Evolutionary conservation across 2,329 filamentous ascomycete species (phyloP), one percentile per base, ranked within the genome.

Genomic region (Zasmidium angulare): DNA sequence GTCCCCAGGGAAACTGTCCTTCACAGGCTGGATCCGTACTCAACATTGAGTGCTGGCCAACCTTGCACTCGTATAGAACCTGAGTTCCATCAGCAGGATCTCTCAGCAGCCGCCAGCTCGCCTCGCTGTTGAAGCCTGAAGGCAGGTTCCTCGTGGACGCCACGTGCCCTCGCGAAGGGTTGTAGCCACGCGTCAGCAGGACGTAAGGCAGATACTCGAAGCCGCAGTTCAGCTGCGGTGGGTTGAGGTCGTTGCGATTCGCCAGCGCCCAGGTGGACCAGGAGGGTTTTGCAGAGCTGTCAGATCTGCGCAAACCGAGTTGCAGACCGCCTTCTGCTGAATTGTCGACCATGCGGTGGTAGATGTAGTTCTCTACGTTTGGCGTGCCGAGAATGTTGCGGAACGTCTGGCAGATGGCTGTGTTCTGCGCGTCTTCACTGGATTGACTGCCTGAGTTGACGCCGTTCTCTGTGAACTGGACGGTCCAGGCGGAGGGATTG

Each of bases 351-450:
- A 49, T 49, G 46, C 46, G 46, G 46, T 49, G 46, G 20, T 49
- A 49, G 46, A 49, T 49, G 46, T 49, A 49, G 46, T 49, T 49
- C 46, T 49, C 46, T 7, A 49, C 22, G 19, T 49, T 49, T 4
- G 46, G 46, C 46, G 46, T 49, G 10, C 46, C 46, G 20, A 49
- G 22, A 20, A 49, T 49, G 46, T 49, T 49, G 20, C 46, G 22
- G 22, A 49, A 49, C 10, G 46, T 49, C 17, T 50, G 48, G 48
- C 48, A 50, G 23, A 50, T 11, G 20, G 48, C 48, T 21, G 22
- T 24, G 22, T 50, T 50, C 22, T 50, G 48, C 7, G 48, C 48
- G 26, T 50, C 48, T 50, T 50, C 48, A 7, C 48, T 50, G 2
- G 48, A 50, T 19, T 24, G 48, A 14, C 21, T 26, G 22, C 48